Base-by-base conservation (phyloP, 257 asterid species). In the Solanum habrochaites region DNA sequence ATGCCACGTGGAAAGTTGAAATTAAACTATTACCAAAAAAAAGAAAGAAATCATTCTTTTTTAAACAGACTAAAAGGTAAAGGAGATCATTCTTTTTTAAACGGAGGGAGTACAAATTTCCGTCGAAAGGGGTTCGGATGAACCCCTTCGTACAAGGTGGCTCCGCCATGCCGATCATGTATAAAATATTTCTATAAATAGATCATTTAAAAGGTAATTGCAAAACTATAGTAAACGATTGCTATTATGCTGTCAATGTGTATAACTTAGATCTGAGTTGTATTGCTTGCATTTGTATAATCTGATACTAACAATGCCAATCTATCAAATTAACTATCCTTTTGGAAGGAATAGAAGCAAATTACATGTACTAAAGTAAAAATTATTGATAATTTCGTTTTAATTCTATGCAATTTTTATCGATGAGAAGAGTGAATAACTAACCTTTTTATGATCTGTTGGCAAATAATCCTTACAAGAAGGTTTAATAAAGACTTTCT, bases 371-470 rank as follows among this genome's bases (percentile, higher is more conserved):
- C 6, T 27, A 29, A 42, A 10, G 8, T 49, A 49, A 14, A 49
- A 49, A 14, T 49, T 21, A 49, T 49, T 3, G 60, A 39, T 56
- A 72, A 72, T 37, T 72, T 72, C 74, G 20, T 70, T 20, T 31
- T 70, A 70, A 31, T 31, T 4, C 16, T 70, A 25, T 37, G 29
- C 81, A 62, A 11, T 62, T 37, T 21, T 29, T 21, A 15, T 64
- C 13, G 11, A 60, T 64, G 27, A 39, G 21, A 18, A 7, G 32
- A 42, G 25, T 11, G 70, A 70, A 86, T 62, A n/a, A 62, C 85
- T 87, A 37, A 96, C 99, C 99, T 95, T 96, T 91, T 92, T 92
- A 69, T 62, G 70, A 62, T 93, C 96, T 7, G 52, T 29, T 73
- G 92, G 94, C 15, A 90, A 78, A 21, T 92, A 78, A 21, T 92